Evolutionary conservation across 2,329 filamentous ascomycete genomes (phyloP).

Genomic region (Cladophialophora immunda): DNA sequence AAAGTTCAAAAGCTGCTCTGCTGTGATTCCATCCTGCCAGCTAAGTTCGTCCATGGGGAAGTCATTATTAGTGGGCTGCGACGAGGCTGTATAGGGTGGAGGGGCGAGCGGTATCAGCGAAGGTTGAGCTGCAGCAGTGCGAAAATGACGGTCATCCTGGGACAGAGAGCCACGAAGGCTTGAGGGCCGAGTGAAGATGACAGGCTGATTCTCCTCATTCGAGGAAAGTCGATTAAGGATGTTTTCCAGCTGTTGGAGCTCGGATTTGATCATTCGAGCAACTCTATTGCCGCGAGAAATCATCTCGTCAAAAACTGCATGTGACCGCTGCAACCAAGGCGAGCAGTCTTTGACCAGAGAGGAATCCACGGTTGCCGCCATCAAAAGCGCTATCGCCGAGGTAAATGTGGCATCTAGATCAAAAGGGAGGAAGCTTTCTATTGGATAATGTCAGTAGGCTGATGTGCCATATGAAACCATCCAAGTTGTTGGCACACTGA

Average conservation of each 20-base stretch:
- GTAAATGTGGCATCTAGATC: conserved; percentile 58
- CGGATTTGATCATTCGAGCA: conserved; percentile 55
- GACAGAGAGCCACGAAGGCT: not conserved
- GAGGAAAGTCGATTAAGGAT: conserved; percentile 47
- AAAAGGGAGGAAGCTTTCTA: conserved; percentile 60
- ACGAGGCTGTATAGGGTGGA: conserved; percentile 19
- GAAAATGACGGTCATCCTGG: not conserved
- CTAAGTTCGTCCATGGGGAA: conserved; percentile 27
- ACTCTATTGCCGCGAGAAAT: conserved; percentile 56
- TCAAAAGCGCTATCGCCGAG: conserved; percentile 53
- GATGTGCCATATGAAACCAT: not conserved
- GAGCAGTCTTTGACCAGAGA: conserved; percentile 48
- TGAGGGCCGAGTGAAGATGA: not conserved
- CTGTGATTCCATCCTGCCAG: conserved; percentile 34
- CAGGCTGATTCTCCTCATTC: not conserved
- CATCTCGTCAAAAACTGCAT: conserved; percentile 59
- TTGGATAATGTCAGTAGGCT: not conserved
- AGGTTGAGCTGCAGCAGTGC: not conserved
- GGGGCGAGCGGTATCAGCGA: not conserved
- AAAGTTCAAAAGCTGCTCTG: conserved; percentile 37
- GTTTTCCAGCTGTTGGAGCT: conserved; percentile 57
- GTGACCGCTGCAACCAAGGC: conserved; percentile 53
- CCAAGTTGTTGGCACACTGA: conserved; percentile 39
- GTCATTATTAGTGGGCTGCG: conserved; percentile 20
- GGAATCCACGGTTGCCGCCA: conserved; percentile 50